Evolutionary conservation across 257 asterid genomes (phyloP).

Genomic region (Jaltomata sinuosa): DNA sequence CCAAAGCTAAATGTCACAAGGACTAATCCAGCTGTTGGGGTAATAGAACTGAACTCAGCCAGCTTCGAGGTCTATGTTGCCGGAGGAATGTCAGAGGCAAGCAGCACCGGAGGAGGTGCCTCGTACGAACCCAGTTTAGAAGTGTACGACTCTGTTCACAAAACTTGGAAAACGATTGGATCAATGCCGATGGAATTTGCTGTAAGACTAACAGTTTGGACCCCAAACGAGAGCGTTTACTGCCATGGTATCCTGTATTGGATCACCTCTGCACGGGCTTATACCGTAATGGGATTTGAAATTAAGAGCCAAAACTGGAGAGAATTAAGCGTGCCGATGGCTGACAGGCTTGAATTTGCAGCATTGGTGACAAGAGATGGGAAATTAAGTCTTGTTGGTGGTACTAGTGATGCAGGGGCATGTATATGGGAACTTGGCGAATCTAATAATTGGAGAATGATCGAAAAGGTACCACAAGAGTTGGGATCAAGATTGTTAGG

Average conservation of each 20-base stretch:
- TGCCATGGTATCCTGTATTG: constrained; percentile 51
- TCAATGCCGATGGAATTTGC: constrained; percentile 65
- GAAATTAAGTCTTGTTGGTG: constrained; percentile 56
- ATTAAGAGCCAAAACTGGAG: constrained; percentile 42
- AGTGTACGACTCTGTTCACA: constrained; percentile 35
- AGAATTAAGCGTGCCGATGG: constrained; percentile 67
- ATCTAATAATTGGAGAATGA: constrained; percentile 36
- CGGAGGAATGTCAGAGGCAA: constrained; percentile 70
- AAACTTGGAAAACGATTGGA: constrained; percentile 28
- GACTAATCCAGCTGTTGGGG: constrained; percentile 69
- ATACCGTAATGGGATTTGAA: constrained; percentile 58
- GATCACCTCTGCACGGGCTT: constrained; percentile 80
- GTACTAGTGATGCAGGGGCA: constrained; percentile 33
- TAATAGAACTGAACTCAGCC: constrained; percentile 6
- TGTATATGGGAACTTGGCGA: constrained; percentile 61
- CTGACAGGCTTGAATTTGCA: constrained; percentile 68
- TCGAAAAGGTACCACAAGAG: constrained; percentile 48
- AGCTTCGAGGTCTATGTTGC: constrained; percentile 47
- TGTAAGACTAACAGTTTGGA: constrained; percentile 87
- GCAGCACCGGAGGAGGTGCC: constrained; percentile 41
- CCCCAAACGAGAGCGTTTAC: constrained; percentile 59
- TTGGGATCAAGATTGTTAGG: constrained; percentile 34
- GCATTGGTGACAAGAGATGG: constrained; percentile 49
- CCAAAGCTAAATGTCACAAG: constrained; percentile 29
- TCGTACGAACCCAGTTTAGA: constrained; percentile 54